Conservation (phyloP, 225 moss, liverwort and hornwort genomes). For the Bryum argenteum region DNA sequence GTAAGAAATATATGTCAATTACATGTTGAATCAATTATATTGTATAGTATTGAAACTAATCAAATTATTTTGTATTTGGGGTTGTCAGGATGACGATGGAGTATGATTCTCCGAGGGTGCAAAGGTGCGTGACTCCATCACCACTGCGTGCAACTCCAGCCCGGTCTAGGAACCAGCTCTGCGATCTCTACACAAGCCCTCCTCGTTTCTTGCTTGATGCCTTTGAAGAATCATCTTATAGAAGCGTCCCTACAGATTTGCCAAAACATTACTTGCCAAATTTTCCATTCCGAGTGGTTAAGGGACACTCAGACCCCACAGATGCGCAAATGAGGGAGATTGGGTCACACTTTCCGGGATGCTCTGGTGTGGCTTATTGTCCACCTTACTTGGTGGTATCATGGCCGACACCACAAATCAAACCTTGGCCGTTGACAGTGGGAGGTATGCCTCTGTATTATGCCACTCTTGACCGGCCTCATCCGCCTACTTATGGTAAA, state of each 20-base stretch:
- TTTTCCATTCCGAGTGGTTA: neutral
- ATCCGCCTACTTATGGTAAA: neutral
- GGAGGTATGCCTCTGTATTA: neutral
- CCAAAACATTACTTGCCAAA: constrained; percentile 7
- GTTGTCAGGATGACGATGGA: neutral
- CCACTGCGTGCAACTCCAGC: neutral
- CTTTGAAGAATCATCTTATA: neutral
- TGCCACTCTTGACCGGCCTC: neutral
- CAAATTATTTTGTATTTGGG: neutral
- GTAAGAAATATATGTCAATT: no score
- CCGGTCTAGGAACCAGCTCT: neutral
- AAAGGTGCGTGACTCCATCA: neutral
- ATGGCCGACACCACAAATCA: neutral
- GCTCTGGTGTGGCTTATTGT: neutral
- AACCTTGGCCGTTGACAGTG: constrained; percentile 8
- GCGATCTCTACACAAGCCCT: neutral
- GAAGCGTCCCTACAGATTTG: neutral
- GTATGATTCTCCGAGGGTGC: neutral
- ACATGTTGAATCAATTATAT: no score
- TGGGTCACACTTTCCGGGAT: neutral
- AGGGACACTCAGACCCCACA: neutral
- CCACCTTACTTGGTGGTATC: constrained; percentile 6
- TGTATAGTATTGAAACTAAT: no score
- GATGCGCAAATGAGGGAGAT: neutral
- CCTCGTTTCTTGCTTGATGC: neutral